Conservation (phyloP, 495 filamentous ascomycete species). For the Recurvomyces mirabilis region DNA sequence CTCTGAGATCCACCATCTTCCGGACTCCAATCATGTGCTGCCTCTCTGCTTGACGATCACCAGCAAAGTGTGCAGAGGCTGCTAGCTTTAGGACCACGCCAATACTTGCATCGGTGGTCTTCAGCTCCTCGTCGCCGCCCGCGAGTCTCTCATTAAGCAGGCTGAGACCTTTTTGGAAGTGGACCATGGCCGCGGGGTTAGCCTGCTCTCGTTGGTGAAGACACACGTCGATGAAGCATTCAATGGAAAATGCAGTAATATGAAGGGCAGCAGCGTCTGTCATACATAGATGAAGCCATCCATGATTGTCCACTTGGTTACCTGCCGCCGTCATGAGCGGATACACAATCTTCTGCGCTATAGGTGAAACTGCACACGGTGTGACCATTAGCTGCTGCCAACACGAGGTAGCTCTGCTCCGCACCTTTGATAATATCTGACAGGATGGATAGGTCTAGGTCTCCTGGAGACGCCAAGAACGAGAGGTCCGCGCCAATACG, state of each 20-base stretch:
- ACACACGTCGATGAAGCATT: conserved; percentile 2
- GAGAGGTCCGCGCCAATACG: conserved; percentile 6
- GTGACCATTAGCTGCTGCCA: neutral
- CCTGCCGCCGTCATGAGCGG: conserved; percentile 7
- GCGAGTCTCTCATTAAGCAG: conserved; percentile 1
- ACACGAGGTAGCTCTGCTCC: neutral
- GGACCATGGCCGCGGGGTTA: conserved; percentile 4
- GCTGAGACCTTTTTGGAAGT: conserved; percentile 1
- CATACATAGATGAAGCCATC: conserved; percentile 1
- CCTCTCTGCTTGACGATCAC: conserved; percentile 1
- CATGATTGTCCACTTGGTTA: conserved; percentile 4
- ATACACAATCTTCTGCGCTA: conserved; percentile 6
- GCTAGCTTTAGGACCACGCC: conserved; percentile 6
- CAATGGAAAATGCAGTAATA: conserved; percentile 5
- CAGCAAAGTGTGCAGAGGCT: conserved; percentile 4
- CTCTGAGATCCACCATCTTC: conserved; percentile 6
- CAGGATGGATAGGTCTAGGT: conserved; percentile 1
- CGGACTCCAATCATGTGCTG: conserved; percentile 7
- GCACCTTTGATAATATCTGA: conserved; percentile 6
- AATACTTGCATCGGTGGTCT: conserved; percentile 4
- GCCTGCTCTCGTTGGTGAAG: neutral
- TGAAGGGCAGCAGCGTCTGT: conserved; percentile 8
- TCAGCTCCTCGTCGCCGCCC: neutral
- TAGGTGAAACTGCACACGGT: conserved; percentile 5
- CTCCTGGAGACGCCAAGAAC: conserved; percentile 2